A percentile compares a stretch with the other conserved stretches of the same genome.
phyloP scores from a whole-genome alignment of 805 yeast species.

The Candida sakaeoensis region DNA sequence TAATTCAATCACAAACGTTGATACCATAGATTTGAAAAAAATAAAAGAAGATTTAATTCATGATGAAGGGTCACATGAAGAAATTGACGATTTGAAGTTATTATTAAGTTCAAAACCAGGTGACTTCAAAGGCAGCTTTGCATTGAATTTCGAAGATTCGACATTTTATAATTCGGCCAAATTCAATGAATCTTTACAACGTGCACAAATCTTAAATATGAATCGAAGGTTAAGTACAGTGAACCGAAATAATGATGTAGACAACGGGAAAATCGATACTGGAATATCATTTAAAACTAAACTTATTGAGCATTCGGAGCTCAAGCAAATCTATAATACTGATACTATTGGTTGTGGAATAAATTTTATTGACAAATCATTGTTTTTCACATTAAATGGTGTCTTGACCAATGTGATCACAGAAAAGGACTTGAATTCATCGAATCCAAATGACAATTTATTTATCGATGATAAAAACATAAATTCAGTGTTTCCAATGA shows the following conservation, averaged over 20 bases:
- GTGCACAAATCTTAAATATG: conserved; percentile 31
- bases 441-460: conserved; percentile 18
- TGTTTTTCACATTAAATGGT: conserved; percentile 84
- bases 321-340: conserved; percentile 15
- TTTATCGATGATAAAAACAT: conserved; percentile 26
- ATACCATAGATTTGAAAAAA: conserved; percentile 25
- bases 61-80: conserved; percentile 12
- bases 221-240: conserved; percentile 33
- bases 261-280: conserved; percentile 31
- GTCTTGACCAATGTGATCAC: conserved; percentile 31
- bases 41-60: conserved; percentile 25
- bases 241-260: conserved; percentile 26
- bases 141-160: conserved; percentile 38
- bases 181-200: conserved; percentile 23
- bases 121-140: conserved; percentile 38
- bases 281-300: conserved; percentile 34
- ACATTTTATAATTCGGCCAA: conserved; percentile 36
- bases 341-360: conserved; percentile 85
- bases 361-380: conserved; percentile 56
- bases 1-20: conserved; percentile 3
- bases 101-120: conserved; percentile 36
- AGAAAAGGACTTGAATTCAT: conserved; percentile 22
- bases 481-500: conserved; percentile 28
- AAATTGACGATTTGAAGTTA: conserved; percentile 16
- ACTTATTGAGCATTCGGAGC: conserved; percentile 11